Conservation (phyloP, 176 grass and related monocot species). For the Oryza officinalis region DNA sequence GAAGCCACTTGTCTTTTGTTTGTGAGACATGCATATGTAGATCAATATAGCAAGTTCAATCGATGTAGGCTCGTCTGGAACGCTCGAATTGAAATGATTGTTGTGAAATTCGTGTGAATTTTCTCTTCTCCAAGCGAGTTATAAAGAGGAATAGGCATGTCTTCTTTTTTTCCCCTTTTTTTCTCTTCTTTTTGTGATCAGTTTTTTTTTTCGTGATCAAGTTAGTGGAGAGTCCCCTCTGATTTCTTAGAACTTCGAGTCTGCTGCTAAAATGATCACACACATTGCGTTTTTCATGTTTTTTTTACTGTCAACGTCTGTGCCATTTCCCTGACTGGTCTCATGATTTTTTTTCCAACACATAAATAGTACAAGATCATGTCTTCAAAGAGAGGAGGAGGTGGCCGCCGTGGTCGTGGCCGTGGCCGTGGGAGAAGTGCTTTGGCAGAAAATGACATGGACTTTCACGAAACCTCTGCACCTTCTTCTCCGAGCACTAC, state of each 20-base stretch:
- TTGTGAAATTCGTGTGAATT: background rate
- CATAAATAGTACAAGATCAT: conserved; percentile 16
- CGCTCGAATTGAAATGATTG: background rate
- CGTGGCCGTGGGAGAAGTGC: conserved; percentile 21
- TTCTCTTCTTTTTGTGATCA: too few relatives aligned
- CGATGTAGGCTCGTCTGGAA: background rate
- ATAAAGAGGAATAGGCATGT: too few relatives aligned
- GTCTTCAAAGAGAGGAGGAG: conserved; percentile 44
- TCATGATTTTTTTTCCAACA: conserved; percentile 20
- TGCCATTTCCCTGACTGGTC: conserved; percentile 15
- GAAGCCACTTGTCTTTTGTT: background rate
- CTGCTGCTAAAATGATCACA: background rate
- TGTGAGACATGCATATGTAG: background rate
- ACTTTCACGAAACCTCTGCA: conserved; percentile 26
- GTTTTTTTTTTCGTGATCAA: too few relatives aligned
- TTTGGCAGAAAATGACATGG: conserved; percentile 36
- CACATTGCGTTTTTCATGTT: background rate
- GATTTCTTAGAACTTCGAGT: too few relatives aligned
- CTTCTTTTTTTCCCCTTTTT: too few relatives aligned
- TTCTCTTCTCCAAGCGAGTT: too few relatives aligned
- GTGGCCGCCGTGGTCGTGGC: conserved; percentile 32
- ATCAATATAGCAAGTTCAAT: background rate
- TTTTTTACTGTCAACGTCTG: background rate
- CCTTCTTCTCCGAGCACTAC: conserved; percentile 49
- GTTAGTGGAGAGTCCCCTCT: too few relatives aligned